These are phyloP conservation scores for Apocynum venetum DNA, from an alignment of 257 asterid species.

Conservation along the genomic window DNA sequence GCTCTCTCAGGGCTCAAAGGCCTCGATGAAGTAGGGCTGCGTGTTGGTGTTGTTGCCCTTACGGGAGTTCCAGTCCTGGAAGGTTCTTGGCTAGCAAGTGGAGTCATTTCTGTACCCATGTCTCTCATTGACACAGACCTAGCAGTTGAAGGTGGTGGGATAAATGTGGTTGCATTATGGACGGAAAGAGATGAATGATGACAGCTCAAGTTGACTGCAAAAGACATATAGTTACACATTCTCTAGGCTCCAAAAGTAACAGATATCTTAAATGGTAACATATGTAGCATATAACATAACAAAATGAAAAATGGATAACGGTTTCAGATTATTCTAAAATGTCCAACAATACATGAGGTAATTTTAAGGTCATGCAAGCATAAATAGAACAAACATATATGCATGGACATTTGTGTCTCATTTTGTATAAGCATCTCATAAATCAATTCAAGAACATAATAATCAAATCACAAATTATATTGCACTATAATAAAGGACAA, in stretches of 20 bases:
- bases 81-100: constrained; percentile 95
- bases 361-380: neutral
- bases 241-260: neutral
- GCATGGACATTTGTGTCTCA: neutral
- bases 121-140: constrained; percentile 98
- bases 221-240: neutral
- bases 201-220: constrained; percentile 38
- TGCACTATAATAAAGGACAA: neutral
- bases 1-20: constrained; percentile 86
- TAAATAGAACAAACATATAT: neutral
- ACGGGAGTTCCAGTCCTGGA: constrained; percentile 83
- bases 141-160: constrained; percentile 37
- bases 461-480: neutral
- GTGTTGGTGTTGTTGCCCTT: constrained; percentile 78
- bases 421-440: neutral
- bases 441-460: neutral
- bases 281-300: neutral
- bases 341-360: neutral
- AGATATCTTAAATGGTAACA: neutral
- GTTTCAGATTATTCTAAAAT: neutral
- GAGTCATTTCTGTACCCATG: constrained; percentile 99
- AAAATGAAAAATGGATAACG: neutral
- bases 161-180: constrained; percentile 29
- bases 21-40: constrained; percentile 80
- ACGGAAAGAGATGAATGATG: constrained; percentile 37